Base-by-base conservation (phyloP, 192 early-diverging fungal genomes). In the Linnemannia elongata region DNA sequence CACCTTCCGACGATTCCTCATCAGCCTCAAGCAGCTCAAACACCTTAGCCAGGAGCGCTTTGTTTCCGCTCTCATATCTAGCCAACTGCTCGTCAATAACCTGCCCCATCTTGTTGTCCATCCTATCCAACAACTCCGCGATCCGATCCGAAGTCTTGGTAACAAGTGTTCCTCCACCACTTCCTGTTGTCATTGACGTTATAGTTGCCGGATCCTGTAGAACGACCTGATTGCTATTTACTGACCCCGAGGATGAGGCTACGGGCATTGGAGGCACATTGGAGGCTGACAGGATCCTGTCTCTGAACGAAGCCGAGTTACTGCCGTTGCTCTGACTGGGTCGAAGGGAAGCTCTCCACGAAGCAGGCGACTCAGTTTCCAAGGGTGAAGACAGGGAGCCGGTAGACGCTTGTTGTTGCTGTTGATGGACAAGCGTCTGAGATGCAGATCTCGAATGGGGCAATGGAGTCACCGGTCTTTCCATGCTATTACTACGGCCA, bases 41-140 rank as follows among this genome's bases (percentile, higher is more conserved):
- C 4, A 86, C 78, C 36, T 80, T 79, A 13, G 75, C 74, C 41
- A 86, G n/a, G 7, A 86, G 49, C 10, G 68, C 83, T 36, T 80
- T 80, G 73, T 86, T 86, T 3, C 68, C 74, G 13, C 69, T 86
- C 69, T 86, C 78, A 44, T 72, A 80, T 42, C 83, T 68, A 15
- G 75, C 45, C 36, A 86, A 44, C n/a, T 86, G 83, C 49, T 86
- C 83, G 66, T 86, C 83, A 72, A 86, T 77, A n/a, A 86, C 71
- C 68, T 63, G 73, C 10, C 78, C 55, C 74, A 86, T 66, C 70
- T 39, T 80, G 35, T 57, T 44, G 38, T 86, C 83, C 83, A 86
- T 80, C 27, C 24, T n/a, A 36, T 86, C 78, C 55, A 86, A 33
- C n/a, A 86, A 68, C 39, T 86, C 83, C 2, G 75, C 69, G 24